These are phyloP conservation scores for Diaporthe citrichinensis DNA, from an alignment of 2,329 filamentous ascomycete species.

Conservation along the genomic window DNA sequence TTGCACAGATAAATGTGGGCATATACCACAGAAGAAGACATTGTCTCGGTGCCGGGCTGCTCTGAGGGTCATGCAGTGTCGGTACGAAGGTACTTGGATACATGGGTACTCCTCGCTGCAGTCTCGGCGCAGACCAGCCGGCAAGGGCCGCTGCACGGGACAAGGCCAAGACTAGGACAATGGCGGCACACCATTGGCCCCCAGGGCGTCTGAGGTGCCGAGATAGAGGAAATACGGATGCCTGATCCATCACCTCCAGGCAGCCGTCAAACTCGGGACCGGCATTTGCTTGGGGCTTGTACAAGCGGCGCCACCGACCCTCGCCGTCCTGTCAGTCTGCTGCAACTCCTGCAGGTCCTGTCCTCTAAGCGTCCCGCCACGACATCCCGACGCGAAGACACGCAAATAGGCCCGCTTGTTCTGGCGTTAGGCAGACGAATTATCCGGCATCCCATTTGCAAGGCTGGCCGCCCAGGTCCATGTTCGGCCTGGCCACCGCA, in stretches of 20 bases:
- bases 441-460: slow-evolving; percentile 31
- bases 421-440: slow-evolving; percentile 33
- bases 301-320: slow-evolving; percentile 26
- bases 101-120: background rate
- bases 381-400: slow-evolving; percentile 16
- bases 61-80: background rate
- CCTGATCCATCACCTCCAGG: slow-evolving; percentile 32
- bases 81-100: slow-evolving; percentile 17
- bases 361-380: slow-evolving; percentile 22
- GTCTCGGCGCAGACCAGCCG: slow-evolving; percentile 24
- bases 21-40: background rate
- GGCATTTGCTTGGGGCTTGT: slow-evolving; percentile 25
- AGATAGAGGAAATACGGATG: slow-evolving; percentile 26
- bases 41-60: slow-evolving; percentile 17
- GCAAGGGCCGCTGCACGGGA: background rate
- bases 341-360: slow-evolving; percentile 6
- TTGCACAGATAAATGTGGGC: background rate
- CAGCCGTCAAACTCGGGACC: slow-evolving; percentile 31
- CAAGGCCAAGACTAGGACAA: background rate
- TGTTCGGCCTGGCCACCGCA: slow-evolving; percentile 24
- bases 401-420: slow-evolving; percentile 25
- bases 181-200: background rate
- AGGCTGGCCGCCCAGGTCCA: slow-evolving; percentile 23
- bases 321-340: slow-evolving; percentile 1
- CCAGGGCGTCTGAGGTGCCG: background rate